Evolutionary conservation across 129 eudicot species (phyloP).

Genomic region (Tagetes erecta): DNA sequence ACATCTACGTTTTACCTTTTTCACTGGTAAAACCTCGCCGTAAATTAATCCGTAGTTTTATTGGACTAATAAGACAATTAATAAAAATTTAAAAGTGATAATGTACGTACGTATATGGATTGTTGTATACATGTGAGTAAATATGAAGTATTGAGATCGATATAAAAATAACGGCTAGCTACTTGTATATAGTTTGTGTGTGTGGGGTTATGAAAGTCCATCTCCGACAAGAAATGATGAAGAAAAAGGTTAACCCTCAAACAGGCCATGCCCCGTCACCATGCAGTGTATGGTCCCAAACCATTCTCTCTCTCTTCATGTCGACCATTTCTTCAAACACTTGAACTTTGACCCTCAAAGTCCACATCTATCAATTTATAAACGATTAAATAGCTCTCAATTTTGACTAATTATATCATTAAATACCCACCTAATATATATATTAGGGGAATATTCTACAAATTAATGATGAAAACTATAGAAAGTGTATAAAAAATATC

Average conservation of each 20-base stretch:
- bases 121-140: background rate
- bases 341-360: constrained; percentile 14
- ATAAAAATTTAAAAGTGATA: background rate
- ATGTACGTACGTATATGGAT: background rate
- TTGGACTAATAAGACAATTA: no score
- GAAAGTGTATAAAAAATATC: no score
- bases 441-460: no score
- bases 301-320: constrained; percentile 16
- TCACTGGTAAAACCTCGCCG: no score
- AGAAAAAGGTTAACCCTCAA: constrained; percentile 21
- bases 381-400: no score
- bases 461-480: no score
- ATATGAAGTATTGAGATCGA: no score
- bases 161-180: background rate
- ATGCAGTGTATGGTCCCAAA: constrained; percentile 24
- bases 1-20: no score
- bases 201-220: constrained; percentile 13
- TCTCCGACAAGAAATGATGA: constrained; percentile 33
- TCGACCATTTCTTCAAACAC: constrained; percentile 26
- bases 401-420: background rate
- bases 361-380: constrained; percentile 1
- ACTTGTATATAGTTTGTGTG: background rate
- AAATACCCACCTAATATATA: no score
- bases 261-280: constrained; percentile 35
- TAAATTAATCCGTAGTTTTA: no score